phyloP scores from a whole-genome alignment of 1,284 basidiomycete species.

The Boletus mariae region DNA sequence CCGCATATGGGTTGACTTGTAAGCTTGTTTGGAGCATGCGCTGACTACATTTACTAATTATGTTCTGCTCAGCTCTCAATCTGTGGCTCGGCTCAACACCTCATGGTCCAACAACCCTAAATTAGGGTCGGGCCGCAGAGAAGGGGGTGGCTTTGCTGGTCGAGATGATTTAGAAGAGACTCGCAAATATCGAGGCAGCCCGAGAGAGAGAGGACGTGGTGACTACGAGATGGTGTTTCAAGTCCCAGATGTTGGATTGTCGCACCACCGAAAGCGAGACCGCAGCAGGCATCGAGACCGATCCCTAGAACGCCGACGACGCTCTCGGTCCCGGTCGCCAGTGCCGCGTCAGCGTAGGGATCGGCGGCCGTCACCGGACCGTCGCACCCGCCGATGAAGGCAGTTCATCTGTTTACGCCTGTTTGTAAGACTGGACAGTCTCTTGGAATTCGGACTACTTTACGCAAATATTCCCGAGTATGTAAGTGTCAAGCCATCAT shows the following conservation, averaged over 20 bases:
- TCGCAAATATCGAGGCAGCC: constrained; percentile 54
- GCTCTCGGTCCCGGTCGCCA: constrained; percentile 27
- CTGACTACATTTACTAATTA: constrained; percentile 14
- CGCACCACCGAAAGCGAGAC: constrained; percentile 22
- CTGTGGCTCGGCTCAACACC: constrained; percentile 74
- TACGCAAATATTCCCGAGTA: constrained; percentile 9
- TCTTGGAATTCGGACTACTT: constrained; percentile 18
- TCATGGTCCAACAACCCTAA: constrained; percentile 73
- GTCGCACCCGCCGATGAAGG: constrained; percentile 2
- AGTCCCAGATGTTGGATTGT: constrained; percentile 34
- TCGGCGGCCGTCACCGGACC: constrained; percentile 13
- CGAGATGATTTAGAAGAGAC: constrained; percentile 71
- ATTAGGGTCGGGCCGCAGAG: constrained; percentile 44
- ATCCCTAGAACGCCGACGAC: constrained; percentile 20
- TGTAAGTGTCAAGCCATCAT: constrained; percentile 17
- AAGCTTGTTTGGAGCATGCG: constrained; percentile 4
- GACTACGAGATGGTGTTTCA: constrained; percentile 79
- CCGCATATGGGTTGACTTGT: constrained; percentile 99
- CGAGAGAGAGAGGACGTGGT: constrained; percentile 28
- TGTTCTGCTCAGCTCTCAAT: constrained; percentile 67
- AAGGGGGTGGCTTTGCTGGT: constrained; percentile 55
- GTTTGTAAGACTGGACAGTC: constrained; percentile 18
- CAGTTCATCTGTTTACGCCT: constrained; percentile 15
- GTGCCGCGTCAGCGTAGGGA: constrained; percentile 15
- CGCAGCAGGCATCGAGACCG: constrained; percentile 22